These are phyloP conservation scores for Saccharomycopsis guyanensis DNA, from an alignment of 805 yeast species.

Conservation along the genomic window DNA sequence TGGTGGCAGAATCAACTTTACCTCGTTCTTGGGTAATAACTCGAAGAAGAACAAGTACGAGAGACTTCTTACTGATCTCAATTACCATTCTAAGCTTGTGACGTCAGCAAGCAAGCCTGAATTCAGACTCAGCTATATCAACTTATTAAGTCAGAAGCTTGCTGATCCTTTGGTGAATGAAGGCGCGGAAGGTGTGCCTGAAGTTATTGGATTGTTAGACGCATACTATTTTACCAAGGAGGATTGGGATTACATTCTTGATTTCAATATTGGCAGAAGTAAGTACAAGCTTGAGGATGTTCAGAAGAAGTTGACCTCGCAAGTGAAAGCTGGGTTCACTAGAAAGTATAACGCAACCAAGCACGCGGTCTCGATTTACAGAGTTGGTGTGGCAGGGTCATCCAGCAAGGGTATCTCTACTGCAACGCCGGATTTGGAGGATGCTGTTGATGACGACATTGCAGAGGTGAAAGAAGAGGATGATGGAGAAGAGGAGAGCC, in stretches of 20 bases:
- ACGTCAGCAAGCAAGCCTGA: constrained; percentile 72
- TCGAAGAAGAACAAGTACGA: constrained; percentile 74
- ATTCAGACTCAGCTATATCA: constrained; percentile 68
- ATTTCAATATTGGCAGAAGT: constrained; percentile 61
- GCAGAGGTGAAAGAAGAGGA: constrained; percentile 34
- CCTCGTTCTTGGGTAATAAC: constrained; percentile 85
- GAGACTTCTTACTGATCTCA: constrained; percentile 77
- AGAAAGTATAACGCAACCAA: constrained; percentile 64
- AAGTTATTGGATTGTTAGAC: constrained; percentile 70
- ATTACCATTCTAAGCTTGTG: constrained; percentile 75
- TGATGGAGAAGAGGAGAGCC: constrained; percentile 36
- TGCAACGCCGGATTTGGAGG: constrained; percentile 60
- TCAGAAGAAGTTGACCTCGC: constrained; percentile 62
- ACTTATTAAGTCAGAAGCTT: constrained; percentile 51
- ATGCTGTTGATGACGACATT: constrained; percentile 55
- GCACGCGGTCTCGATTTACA: constrained; percentile 83
- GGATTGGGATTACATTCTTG: constrained; percentile 87
- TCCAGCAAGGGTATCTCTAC: constrained; percentile 23
- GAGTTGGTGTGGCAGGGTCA: constrained; percentile 50
- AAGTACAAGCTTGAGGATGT: constrained; percentile 34
- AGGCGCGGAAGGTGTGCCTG: constrained; percentile 57
- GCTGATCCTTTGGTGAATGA: constrained; percentile 47
- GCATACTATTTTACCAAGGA: constrained; percentile 78
- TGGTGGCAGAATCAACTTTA: constrained; percentile 64
- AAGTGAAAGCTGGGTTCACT: constrained; percentile 81